Conservation (phyloP, 192 early-diverging fungal species). For the Umbelopsis vinacea region DNA sequence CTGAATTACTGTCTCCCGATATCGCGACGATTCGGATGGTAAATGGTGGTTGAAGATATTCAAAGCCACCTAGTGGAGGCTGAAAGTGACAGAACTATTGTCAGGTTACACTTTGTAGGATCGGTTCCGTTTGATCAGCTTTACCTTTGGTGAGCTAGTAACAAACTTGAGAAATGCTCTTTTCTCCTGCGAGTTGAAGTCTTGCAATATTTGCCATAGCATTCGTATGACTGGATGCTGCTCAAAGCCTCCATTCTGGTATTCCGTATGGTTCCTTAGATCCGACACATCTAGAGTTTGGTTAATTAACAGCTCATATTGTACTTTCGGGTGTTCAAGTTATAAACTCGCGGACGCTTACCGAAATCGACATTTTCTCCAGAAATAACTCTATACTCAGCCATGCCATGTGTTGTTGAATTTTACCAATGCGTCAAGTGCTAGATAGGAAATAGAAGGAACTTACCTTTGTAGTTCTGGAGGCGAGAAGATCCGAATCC, state of each 20-base stretch:
- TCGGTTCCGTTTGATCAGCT: conserved; percentile 27
- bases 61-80: conserved; percentile 68
- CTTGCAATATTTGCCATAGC: conserved; percentile 72
- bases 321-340: background rate
- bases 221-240: conserved; percentile 68
- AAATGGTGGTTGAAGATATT: conserved; percentile 60
- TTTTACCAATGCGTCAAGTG: background rate
- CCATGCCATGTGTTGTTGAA: background rate
- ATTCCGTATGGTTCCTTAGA: conserved; percentile 62
- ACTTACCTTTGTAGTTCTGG: conserved; percentile 74
- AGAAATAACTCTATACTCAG: conserved; percentile 51
- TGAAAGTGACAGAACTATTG: conserved; percentile 3
- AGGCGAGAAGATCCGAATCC: conserved; percentile 88
- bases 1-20: conserved; percentile 40
- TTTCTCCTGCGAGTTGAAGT: conserved; percentile 62
- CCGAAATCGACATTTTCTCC: conserved; percentile 68
- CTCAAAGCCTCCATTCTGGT: conserved; percentile 73
- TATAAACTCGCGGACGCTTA: conserved; percentile 25
- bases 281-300: conserved; percentile 61
- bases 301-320: background rate
- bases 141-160: conserved; percentile 75
- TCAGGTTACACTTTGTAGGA: conserved; percentile 39
- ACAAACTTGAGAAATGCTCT: conserved; percentile 75
- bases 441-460: background rate
- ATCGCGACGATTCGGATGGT: conserved; percentile 56